These are phyloP conservation scores for Fraxinus latifolia DNA, from an alignment of 305 asterid species.

Conservation along the genomic window DNA sequence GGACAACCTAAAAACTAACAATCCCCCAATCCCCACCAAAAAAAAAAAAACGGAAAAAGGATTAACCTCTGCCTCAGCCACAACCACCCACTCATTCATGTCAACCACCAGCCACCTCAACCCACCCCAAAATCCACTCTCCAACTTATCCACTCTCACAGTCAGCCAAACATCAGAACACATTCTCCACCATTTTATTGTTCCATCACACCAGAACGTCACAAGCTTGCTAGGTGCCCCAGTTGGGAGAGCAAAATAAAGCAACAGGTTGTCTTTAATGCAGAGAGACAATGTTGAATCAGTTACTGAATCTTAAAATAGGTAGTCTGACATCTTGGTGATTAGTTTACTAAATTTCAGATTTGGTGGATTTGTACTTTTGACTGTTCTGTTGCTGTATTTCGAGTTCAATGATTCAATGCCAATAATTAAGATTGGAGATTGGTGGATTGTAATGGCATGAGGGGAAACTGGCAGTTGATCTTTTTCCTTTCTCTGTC, in stretches of 20 bases:
- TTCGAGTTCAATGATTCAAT: background rate
- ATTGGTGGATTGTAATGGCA: background rate
- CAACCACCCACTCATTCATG: background rate
- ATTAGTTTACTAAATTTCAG: background rate
- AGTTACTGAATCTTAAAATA: background rate
- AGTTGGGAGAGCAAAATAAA: background rate
- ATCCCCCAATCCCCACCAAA: background rate
- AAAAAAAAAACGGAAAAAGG: background rate
- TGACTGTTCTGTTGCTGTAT: background rate
- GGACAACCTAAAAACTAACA: background rate
- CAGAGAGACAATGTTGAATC: background rate
- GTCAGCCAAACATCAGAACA: background rate
- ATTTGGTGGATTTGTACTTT: background rate
- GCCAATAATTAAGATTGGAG: background rate
- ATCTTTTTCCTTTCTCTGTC: background rate
- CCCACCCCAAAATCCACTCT: background rate
- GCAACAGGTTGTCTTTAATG: background rate
- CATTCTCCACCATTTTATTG: slow-evolving; percentile 1
- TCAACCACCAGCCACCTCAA: background rate
- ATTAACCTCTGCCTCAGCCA: background rate
- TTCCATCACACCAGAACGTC: background rate
- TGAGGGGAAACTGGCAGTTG: background rate
- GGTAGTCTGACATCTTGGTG: background rate
- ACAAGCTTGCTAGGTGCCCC: background rate
- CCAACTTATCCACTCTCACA: background rate